These are phyloP conservation scores for Pseudonitzschia multiseries DNA, from an alignment of 108 stramenopile species.

Conservation along the genomic window DNA sequence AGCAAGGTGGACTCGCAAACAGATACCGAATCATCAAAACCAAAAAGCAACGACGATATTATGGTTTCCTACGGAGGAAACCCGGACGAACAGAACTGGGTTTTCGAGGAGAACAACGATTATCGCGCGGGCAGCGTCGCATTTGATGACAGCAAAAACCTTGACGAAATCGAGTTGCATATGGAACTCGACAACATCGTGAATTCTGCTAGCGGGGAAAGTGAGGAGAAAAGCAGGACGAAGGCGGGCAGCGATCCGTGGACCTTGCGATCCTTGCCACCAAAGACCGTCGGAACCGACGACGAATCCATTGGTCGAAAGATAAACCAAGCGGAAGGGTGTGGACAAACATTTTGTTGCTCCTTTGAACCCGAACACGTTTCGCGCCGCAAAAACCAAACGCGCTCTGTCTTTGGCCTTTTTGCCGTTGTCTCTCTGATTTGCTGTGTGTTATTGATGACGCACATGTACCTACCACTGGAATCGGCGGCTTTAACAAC, in stretches of 20 bases:
- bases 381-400: conserved; percentile 7
- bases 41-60: not conserved
- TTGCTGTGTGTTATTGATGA: conserved; percentile 9
- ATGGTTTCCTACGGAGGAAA: not conserved
- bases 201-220: not conserved
- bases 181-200: conserved; percentile 4
- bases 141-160: not conserved
- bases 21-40: not conserved
- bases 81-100: not conserved
- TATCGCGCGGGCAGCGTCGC: not conserved
- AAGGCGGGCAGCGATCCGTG: not conserved
- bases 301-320: not conserved
- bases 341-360: conserved; percentile 11
- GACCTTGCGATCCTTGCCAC: not conserved
- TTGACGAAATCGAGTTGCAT: not conserved
- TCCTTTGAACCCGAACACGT: conserved; percentile 10
- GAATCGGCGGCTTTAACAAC: not conserved
- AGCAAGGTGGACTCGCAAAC: not conserved
- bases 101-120: not conserved
- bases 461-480: conserved; percentile 13
- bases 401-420: conserved; percentile 1
- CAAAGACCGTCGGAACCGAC: not conserved
- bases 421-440: not conserved
- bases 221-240: not conserved
- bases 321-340: not conserved